Evolutionary conservation across 768 basidiomycete species (phyloP), one percentile per base, ranked within the genome.

Genomic region (Pisolithus marmoratus): DNA sequence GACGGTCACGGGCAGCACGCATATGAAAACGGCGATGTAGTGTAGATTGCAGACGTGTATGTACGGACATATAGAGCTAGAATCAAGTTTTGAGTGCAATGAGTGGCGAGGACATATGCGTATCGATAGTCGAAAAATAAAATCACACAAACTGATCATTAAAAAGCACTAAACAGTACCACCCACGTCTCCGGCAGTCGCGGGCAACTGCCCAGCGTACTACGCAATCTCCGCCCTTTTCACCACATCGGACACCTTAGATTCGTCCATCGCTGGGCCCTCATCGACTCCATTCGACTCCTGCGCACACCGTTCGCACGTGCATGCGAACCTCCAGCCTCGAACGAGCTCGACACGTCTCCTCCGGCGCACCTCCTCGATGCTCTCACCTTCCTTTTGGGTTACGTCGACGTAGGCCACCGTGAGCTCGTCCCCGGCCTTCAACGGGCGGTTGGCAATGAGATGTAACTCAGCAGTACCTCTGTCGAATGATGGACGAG

Each of bases 311-410:
- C 81, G 77, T 49, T 74, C 67, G 63, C 90, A 93, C 46, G 71
- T 66, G 61, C 90, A 93, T 11, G 86, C 81, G 63, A 92, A 90
- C 52, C 77, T 74, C 90, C 90, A 93, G 31, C 90, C 90, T 40
- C 85, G 77, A 22, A 80, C 87, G 36, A 93, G 77, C 71, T 90
- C 87, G 58, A 75, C 73, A 29, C 90, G 78, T 56, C 90, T 73
- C 41, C 85, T 75, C 51, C 81, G 74, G 50, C 86, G 75, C 48
- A 82, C 80, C 26, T 84, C 82, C 3, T 69, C 64, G 9, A 63
- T 55, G 31, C 74, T 73, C 68, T 89, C 87, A 24, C 61, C 79
- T 1, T 72, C 63, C 52, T 73, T 79, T 60, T 80, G 79, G 0
- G 70, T 69, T 57, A 84, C 80, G 56, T 90, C 86, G 47, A 90